phyloP scores from a whole-genome alignment of 2,329 filamentous ascomycete genomes.

The Aphanocladium album region DNA sequence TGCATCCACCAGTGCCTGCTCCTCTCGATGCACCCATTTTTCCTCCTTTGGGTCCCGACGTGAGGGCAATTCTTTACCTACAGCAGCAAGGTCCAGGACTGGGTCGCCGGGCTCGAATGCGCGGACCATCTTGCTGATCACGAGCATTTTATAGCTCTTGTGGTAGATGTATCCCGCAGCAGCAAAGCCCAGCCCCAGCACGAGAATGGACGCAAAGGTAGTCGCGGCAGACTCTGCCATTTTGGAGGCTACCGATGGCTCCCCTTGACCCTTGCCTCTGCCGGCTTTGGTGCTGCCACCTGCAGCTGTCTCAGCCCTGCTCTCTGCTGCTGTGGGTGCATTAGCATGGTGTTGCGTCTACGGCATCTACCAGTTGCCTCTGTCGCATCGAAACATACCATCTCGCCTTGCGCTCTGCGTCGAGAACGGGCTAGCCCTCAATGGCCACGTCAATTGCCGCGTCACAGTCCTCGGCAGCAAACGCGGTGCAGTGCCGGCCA shows the following conservation, averaged over 20 bases:
- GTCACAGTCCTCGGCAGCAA: neutral
- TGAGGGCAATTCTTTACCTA: slow-evolving; percentile 51
- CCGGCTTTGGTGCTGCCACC: neutral
- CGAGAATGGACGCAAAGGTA: slow-evolving; percentile 67
- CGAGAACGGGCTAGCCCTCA: slow-evolving; percentile 20
- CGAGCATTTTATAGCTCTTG: slow-evolving; percentile 80
- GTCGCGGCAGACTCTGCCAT: slow-evolving; percentile 72
- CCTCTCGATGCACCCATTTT: slow-evolving; percentile 73
- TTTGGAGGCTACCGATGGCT: slow-evolving; percentile 45
- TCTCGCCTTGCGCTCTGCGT: slow-evolving; percentile 22
- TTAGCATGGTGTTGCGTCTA: neutral
- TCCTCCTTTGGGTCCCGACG: slow-evolving; percentile 35
- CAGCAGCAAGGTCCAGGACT: slow-evolving; percentile 73
- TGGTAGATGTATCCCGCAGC: slow-evolving; percentile 73
- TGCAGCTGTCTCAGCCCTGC: neutral
- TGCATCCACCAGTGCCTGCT: slow-evolving; percentile 75
- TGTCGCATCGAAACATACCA: slow-evolving; percentile 22
- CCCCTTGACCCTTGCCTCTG: slow-evolving; percentile 13
- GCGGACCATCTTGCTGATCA: slow-evolving; percentile 86
- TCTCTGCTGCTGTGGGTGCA: neutral
- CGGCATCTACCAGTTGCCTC: neutral
- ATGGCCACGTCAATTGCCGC: neutral
- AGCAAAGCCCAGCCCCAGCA: slow-evolving; percentile 61
- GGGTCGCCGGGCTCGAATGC: slow-evolving; percentile 92
- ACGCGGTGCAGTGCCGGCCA: neutral